Evolutionary conservation across 1,284 basidiomycete genomes (phyloP), one percentile per base, ranked within the genome.

Genomic region (Rhodotorula glutinis): DNA sequence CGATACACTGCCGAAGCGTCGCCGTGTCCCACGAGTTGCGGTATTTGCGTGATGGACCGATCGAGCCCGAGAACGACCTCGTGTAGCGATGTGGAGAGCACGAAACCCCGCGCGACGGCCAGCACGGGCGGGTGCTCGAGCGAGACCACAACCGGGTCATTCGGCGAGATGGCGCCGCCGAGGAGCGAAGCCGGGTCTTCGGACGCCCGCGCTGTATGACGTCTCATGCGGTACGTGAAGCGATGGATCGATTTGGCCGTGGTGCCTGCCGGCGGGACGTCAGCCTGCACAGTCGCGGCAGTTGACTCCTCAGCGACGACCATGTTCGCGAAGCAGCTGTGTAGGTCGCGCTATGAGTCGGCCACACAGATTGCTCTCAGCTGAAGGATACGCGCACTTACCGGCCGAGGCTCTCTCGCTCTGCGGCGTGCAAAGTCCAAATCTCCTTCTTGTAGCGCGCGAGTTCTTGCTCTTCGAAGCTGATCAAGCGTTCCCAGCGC

Each of bases 381-480:
- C 11, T 11, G 19, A 3, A 8, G 3, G 33, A 4, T 16, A 16
- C 19, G 46, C 16, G 4, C 27, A 38, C 79, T 60, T 29, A 92
- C 67, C 91, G 82, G 1, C 93, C 93, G 56, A 83, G 84, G 62
- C 81, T 83, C 77, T 94, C 90, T 54, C 96, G 85, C 73, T 91
- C 87, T 4, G 79, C 80, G 0, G 92, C 91, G 10, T 85, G 84
- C 84, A 96, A 86, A 0, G 91, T 95, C 95, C 95, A 99, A 13
- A 98, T 82, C 76, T 98, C 94, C 70, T 90, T 90, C 72, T 88
- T 86, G 79, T 91, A 90, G 21, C 88, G 84, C 17, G 87, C 80
- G 16, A 90, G 82, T 73, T 96, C 93, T 66, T 88, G 87, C 76
- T 98, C 96, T 77, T 98, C 96, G 25, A 94, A 80, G 1, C 89